These are phyloP conservation scores for Draba incana DNA, from an alignment of 345 rosid genomes.

Conservation along the genomic window DNA sequence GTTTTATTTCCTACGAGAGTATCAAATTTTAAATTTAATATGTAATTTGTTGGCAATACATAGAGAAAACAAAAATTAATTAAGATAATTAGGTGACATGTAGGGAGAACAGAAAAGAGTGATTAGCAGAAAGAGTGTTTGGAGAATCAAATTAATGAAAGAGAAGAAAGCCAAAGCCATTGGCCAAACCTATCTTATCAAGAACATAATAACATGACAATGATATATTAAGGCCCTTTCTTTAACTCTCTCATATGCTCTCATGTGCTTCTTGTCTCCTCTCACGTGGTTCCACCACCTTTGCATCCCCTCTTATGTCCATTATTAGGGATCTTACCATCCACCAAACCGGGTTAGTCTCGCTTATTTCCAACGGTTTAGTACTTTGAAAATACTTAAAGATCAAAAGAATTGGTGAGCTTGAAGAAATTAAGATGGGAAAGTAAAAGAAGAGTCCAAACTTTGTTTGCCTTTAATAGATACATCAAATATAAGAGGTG, in stretches of 20 bases:
- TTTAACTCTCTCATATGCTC: slow-evolving; percentile 31
- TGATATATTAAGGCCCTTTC: slow-evolving; percentile 22
- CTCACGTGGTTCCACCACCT: slow-evolving; percentile 40
- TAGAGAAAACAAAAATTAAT: neutral
- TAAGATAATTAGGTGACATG: slow-evolving; percentile 1
- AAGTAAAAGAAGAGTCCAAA: slow-evolving; percentile 3
- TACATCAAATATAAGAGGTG: slow-evolving; percentile 26
- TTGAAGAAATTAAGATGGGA: slow-evolving; percentile 9
- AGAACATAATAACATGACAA: slow-evolving; percentile 34
- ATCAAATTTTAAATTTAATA: no score
- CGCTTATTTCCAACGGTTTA: neutral
- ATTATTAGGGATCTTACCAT: slow-evolving; percentile 1
- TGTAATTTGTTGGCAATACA: no score
- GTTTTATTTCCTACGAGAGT: no score
- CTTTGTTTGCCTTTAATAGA: slow-evolving; percentile 35
- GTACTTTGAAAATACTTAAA: neutral
- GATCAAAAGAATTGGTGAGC: neutral
- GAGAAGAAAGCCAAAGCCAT: slow-evolving; percentile 20
- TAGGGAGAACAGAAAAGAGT: neutral
- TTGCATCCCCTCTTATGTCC: slow-evolving; percentile 22
- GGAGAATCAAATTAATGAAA: slow-evolving; percentile 15
- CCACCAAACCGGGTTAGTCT: slow-evolving; percentile 3
- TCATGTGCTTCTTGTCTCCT: slow-evolving; percentile 45
- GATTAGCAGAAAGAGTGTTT: neutral
- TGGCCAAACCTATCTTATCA: slow-evolving; percentile 39